These are phyloP conservation scores for Aspergillus heteromorphus DNA, from an alignment of 495 filamentous ascomycete genomes.

Conservation along the genomic window DNA sequence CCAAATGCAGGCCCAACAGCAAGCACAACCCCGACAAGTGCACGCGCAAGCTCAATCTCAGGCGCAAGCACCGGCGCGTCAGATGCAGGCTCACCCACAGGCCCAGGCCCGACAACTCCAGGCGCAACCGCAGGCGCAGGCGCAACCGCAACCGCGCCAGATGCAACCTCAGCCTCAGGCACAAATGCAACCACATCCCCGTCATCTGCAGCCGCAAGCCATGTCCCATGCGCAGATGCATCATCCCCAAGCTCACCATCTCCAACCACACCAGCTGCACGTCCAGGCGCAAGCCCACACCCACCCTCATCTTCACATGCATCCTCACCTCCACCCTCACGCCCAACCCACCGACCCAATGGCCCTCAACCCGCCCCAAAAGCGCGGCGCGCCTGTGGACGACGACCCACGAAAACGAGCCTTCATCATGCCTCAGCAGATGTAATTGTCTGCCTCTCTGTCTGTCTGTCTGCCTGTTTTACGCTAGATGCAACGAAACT, in stretches of 20 bases:
- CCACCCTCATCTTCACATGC: slow-evolving; percentile 6
- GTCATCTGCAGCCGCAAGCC: not conserved
- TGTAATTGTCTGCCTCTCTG: slow-evolving; percentile 2
- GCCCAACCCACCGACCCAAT: slow-evolving; percentile 11
- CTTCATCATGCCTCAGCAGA: slow-evolving; percentile 26
- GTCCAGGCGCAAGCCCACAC: not conserved
- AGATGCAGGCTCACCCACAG: slow-evolving; percentile 1
- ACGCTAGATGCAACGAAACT: not conserved
- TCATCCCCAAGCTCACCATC: slow-evolving; percentile 5
- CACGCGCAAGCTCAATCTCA: slow-evolving; percentile 2
- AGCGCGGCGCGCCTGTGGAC: slow-evolving; percentile 22
- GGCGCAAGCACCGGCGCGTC: not conserved
- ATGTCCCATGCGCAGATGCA: slow-evolving; percentile 7
- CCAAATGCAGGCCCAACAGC: slow-evolving; percentile 1
- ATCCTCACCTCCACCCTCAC: slow-evolving; percentile 6
- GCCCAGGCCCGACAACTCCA: slow-evolving; percentile 7
- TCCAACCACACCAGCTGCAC: slow-evolving; percentile 2
- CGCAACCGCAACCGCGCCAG: slow-evolving; percentile 14
- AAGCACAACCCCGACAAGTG: slow-evolving; percentile 2
- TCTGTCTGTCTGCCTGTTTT: not conserved
- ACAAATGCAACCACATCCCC: slow-evolving; percentile 6
- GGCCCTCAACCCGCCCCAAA: slow-evolving; percentile 21
- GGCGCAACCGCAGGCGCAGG: slow-evolving; percentile 9
- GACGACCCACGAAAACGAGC: slow-evolving; percentile 32
- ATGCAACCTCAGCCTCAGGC: slow-evolving; percentile 9